Evolutionary conservation across 805 yeast genomes (phyloP), one percentile per base, ranked within the genome.

Genomic region (Diddensiella caesifluorescens): DNA sequence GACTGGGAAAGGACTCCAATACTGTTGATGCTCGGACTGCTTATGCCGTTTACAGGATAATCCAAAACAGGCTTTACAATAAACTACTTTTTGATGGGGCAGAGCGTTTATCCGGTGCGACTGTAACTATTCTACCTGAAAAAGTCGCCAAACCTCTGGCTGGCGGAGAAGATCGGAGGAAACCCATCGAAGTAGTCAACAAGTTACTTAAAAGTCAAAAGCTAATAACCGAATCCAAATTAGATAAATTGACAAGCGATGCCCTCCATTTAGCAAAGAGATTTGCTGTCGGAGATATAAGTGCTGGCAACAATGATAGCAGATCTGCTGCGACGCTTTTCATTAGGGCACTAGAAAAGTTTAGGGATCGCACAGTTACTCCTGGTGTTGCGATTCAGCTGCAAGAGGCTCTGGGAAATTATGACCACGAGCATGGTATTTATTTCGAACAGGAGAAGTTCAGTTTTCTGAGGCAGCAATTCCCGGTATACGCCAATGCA

Each of bases 261-360:
- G 18, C 15, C 15, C 32, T 40, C n/a, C 13, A 35, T 13, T n/a
- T 52, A 5, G 22, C 46, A 5, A 47, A 41, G 29, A 35, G 54
- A 5, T 53, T 38, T 34, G 51, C 55, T 5, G 39, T 52, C 1
- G 44, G 50, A 1, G 57, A 53, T 22, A 23, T 52, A 27, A 44
- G 44, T 16, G 32, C 29, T 9, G 35, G 34, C 22, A 53, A 53
- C 21, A 29, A 25, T 10, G 42, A 33, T 10, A 34, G 50, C 4
- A 35, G 35, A 13, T 49, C 55, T 5, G 39, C 41, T 5, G 50
- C 45, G n/a, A 31, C 46, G 13, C 16, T 42, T 3, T 18, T 39
- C 10, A 19, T 51, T 13, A 32, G 49, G 22, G 22, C 33, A 15
- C 12, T 39, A 33, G 31, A 31, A 5, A 15, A 16, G 15, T 33